Evolutionary conservation across 371 early-diverging fungal genomes (phyloP), one percentile per base, ranked within the genome.

Genomic region (Mucor racemosus): DNA sequence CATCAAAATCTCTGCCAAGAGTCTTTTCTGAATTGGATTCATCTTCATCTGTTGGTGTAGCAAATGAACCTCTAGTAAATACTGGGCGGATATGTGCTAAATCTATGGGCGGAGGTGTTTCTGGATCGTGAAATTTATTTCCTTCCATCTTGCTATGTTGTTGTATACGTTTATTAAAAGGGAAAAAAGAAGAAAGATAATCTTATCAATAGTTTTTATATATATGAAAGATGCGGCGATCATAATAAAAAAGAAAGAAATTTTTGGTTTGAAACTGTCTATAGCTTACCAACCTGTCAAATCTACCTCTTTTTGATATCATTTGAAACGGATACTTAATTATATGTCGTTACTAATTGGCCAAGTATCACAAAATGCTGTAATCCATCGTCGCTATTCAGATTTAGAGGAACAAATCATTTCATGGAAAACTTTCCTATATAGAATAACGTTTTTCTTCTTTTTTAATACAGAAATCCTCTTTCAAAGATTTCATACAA

Each of bases 81-180:
- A 57, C 62, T 26, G 56, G 53, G 21, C 35, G 54, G 10, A 38
- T 17, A 33, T 3, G 15, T 35, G 39, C 63, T 15, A 71, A 56
- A 7, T 68, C 64, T 31, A 71, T 46, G 17, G 66, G 62, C 4
- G 76, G 76, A 13, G 76, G 76, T 21, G 76, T 76, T 3, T 62
- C 73, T 38, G 76, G 70, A 19, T 69, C 67, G 56, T 67, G 68
- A 44, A 76, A 76, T 15, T 70, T 72, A 40, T 68, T 76, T 35
- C 73, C 76, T 57, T 69, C 68, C 62, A 74, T 62, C 17, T 53
- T 40, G 10, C 44, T 58, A 15, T 53, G 48, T 17, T 41, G 6
- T 10, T 59, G 15, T 41, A 26, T 11, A 39, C 0, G 21, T 10
- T 26, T 26, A 26, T 26, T 26, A 26, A 26, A 26, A 39, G 40